phyloP scores from a whole-genome alignment of 768 basidiomycete species.

The Pleurotus cornucopiae region DNA sequence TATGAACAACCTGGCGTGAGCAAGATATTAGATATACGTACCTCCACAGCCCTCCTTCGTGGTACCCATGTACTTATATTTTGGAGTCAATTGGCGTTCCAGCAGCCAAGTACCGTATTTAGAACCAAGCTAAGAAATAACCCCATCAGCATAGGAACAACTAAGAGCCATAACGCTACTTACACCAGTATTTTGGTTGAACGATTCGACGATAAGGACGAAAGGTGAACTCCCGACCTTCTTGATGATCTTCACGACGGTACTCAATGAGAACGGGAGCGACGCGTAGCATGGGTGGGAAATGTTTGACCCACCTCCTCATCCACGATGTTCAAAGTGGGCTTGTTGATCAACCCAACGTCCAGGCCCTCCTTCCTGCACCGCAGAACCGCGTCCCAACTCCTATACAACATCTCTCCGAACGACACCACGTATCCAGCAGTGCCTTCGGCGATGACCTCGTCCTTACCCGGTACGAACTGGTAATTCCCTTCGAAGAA shows the following conservation, averaged over 20 bases:
- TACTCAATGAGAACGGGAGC: not conserved
- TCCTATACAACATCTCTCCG: conserved; percentile 84
- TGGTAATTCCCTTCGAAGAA: conserved; percentile 69
- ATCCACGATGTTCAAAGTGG: conserved; percentile 78
- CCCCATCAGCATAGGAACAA: not conserved
- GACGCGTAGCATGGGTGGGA: not conserved
- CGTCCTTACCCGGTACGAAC: conserved; percentile 84
- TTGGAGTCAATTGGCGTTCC: conserved; percentile 76
- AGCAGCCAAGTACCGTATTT: conserved; percentile 86
- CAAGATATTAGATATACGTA: not conserved
- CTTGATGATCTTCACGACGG: conserved; percentile 43
- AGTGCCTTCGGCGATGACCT: conserved; percentile 71
- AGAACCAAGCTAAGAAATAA: conserved; percentile 54
- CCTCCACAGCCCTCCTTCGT: conserved; percentile 51
- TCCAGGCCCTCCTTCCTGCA: conserved; percentile 69
- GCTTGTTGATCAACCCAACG: conserved; percentile 85
- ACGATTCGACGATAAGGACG: conserved; percentile 81
- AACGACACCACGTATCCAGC: conserved; percentile 83
- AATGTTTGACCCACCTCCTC: conserved; percentile 48
- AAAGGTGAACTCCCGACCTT: conserved; percentile 74
- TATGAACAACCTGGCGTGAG: not conserved
- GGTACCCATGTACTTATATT: conserved; percentile 77
- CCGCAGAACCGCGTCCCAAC: conserved; percentile 77
- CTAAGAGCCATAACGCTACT: conserved; percentile 10
- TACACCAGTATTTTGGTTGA: conserved; percentile 88